Percentiles rank a stretch among this genome's conserved stretches.
phyloP scores from a whole-genome alignment of 768 basidiomycete genomes.

The Amanita brunnescens region DNA sequence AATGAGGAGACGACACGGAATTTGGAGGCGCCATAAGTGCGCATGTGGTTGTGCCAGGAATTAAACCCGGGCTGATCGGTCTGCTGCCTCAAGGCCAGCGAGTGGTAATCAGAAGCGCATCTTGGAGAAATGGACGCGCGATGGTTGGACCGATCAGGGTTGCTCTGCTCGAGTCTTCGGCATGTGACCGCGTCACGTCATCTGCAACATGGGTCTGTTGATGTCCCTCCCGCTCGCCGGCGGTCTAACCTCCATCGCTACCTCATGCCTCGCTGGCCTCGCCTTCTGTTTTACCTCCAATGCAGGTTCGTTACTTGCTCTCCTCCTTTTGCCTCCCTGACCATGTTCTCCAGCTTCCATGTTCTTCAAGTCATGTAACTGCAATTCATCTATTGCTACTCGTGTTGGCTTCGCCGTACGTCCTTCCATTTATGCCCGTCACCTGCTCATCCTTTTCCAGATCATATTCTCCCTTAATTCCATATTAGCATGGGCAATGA shows the following conservation, averaged over 20 bases:
- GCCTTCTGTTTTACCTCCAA: conserved; percentile 86
- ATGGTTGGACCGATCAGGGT: too few species aligned
- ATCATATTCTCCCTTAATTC: conserved; percentile 95
- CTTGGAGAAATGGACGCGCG: too few species aligned
- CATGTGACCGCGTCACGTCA: neutral
- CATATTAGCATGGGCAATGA: conserved; percentile 95
- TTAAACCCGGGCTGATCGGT: too few species aligned
- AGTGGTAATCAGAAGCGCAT: too few species aligned
- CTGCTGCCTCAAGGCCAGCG: too few species aligned
- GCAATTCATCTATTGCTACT: conserved; percentile 97
- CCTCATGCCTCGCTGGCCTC: conserved; percentile 76
- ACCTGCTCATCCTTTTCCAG: conserved; percentile 29
- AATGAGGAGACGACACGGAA: too few species aligned
- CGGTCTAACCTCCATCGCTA: conserved; percentile 57
- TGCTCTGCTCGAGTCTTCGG: too few species aligned
- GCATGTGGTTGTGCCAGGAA: too few species aligned
- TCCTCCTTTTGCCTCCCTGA: conserved; percentile 3
- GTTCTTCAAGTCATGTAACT: conserved; percentile 98
- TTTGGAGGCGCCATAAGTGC: too few species aligned
- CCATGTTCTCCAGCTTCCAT: conserved; percentile 59
- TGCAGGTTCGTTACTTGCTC: conserved; percentile 44
- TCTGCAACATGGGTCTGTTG: conserved; percentile 57
- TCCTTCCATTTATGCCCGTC: neutral
- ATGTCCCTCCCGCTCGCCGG: conserved; percentile 69
- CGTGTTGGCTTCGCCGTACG: conserved; percentile 86